A percentile compares a stretch with the other conserved stretches of the same genome.
These are phyloP conservation scores for Davidsoniella eucalypti DNA, from an alignment of 2,329 filamentous ascomycete genomes.

Conservation along the genomic window DNA sequence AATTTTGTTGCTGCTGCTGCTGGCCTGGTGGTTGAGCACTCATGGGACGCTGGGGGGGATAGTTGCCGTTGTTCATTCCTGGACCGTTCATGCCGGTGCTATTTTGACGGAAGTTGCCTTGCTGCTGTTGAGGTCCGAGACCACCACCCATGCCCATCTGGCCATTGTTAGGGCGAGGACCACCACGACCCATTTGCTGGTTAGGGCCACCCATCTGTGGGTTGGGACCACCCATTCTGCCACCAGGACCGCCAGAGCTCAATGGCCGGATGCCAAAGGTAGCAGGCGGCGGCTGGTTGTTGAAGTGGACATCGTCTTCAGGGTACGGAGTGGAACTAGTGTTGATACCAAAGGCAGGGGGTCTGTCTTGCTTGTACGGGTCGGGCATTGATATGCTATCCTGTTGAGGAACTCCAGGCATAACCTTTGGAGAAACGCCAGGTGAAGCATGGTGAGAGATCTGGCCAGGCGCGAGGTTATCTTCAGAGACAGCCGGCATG, in stretches of 20 bases:
- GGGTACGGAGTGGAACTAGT: slow-evolving; percentile 37
- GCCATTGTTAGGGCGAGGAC: slow-evolving; percentile 6
- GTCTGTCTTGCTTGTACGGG: slow-evolving; percentile 21
- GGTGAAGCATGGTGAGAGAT: slow-evolving; percentile 14
- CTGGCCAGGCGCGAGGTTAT: slow-evolving; percentile 15
- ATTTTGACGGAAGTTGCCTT: slow-evolving; percentile 8
- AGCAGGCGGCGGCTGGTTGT: slow-evolving; percentile 30
- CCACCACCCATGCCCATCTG: slow-evolving; percentile 2
- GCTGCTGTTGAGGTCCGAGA: slow-evolving; percentile 5
- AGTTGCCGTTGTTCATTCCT: slow-evolving; percentile 8
- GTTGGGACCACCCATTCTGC: neutral
- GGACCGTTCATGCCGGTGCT: slow-evolving; percentile 8
- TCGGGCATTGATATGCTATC: slow-evolving; percentile 22
- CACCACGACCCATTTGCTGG: slow-evolving; percentile 11
- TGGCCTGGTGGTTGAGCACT: slow-evolving; percentile 8
- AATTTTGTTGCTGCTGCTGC: slow-evolving; percentile 7
- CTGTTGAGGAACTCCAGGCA: slow-evolving; percentile 13
- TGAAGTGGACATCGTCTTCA: slow-evolving; percentile 32
- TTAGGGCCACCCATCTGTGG: neutral
- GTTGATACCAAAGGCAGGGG: slow-evolving; percentile 29
- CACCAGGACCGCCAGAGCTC: slow-evolving; percentile 16
- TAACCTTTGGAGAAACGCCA: slow-evolving; percentile 14
- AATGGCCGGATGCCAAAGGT: slow-evolving; percentile 38
- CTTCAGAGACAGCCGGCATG: slow-evolving; percentile 35
- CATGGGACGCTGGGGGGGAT: slow-evolving; percentile 6